Base-by-base conservation (phyloP, 768 basidiomycete genomes). In the Russula griseocarnosa region DNA sequence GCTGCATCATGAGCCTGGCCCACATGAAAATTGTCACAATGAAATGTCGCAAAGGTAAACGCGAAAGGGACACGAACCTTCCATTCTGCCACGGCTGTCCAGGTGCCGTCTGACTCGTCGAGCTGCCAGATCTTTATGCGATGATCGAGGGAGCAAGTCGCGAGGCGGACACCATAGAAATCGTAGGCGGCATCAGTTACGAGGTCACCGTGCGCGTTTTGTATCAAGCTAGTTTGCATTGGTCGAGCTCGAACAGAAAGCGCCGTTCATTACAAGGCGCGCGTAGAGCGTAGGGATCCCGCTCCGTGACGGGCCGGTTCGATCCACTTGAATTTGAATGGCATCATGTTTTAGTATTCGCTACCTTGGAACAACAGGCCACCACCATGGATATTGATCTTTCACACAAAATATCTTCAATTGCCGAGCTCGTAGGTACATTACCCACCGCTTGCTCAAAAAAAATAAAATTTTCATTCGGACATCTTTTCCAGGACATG, bases 1-100 rank as follows among this genome's bases (percentile, higher is more conserved):
- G 95, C 86, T 18, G 94, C 94, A 70, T 96, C 93, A 73, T 98
- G 95, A n/a, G 95, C 96, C 92, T 96, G 70, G 16, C 40, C 14
- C 14, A 26, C 14, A 13, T 44, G 32, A 7, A 7, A 7, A 7
- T 22, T 30, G 32, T 62, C 30, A 58, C n/a, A 42, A 32, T 58
- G 54, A 63, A 58, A 40, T 42, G 13, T 46, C 42, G 30, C 20
- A 44, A 55, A 55, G 32, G 40, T 6, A 3, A 3, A n/a, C n/a
- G 55, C 24, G 28, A 51, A 55, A 11, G n/a, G 3, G 32, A 6
- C 22, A 70, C 81, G 51, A 59, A 89, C 93, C 80, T 94, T 95
- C 94, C 94, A 97, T 70, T 95, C 93, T 61, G 91, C 87, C 70
- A 92, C 88, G 2, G 86, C 80, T 40, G 75, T 82, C 93, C 94